These are phyloP conservation scores for Zostera marina DNA, from an alignment of 116 monocot species.

Conservation along the genomic window DNA sequence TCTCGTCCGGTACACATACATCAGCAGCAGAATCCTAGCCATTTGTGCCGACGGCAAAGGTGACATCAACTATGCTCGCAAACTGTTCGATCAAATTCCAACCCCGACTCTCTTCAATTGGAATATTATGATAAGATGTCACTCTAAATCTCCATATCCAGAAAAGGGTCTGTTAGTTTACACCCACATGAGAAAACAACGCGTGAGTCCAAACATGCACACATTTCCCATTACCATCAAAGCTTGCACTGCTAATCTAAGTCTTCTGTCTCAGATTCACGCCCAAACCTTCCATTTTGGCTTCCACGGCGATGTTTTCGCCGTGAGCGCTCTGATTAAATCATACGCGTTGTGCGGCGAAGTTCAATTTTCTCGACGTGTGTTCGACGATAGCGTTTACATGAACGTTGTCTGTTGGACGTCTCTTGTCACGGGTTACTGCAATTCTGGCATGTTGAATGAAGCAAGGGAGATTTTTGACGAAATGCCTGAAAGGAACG, in stretches of 20 bases:
- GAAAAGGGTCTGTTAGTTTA: slow-evolving; percentile 18
- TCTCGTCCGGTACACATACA: slow-evolving; percentile 38
- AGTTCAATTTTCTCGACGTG: slow-evolving; percentile 18
- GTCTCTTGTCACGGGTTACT: slow-evolving; percentile 34
- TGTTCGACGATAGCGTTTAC: slow-evolving; percentile 26
- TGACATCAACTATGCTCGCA: slow-evolving; percentile 10
- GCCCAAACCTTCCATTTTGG: slow-evolving; percentile 27
- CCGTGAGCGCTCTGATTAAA: background rate
- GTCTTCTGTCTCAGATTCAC: slow-evolving; percentile 23
- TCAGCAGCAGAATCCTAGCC: slow-evolving; percentile 39
- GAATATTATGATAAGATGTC: slow-evolving; percentile 49
- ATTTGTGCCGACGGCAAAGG: slow-evolving; percentile 13
- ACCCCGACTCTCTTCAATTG: slow-evolving; percentile 34
- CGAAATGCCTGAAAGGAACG: slow-evolving; percentile 31
- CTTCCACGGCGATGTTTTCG: slow-evolving; percentile 36
- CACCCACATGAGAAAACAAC: slow-evolving; percentile 14
- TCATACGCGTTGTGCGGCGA: slow-evolving; percentile 19
- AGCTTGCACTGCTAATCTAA: slow-evolving; percentile 6
- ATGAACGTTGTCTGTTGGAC: slow-evolving; percentile 48
- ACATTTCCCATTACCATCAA: slow-evolving; percentile 37
- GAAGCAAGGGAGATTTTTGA: slow-evolving; percentile 35
- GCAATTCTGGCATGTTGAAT: slow-evolving; percentile 12
- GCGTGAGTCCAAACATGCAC: slow-evolving; percentile 39
- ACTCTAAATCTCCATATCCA: slow-evolving; percentile 13
- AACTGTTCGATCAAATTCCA: slow-evolving; percentile 24